These are phyloP conservation scores for Centella asiatica DNA, from an alignment of 129 eudicot genomes.

Conservation along the genomic window DNA sequence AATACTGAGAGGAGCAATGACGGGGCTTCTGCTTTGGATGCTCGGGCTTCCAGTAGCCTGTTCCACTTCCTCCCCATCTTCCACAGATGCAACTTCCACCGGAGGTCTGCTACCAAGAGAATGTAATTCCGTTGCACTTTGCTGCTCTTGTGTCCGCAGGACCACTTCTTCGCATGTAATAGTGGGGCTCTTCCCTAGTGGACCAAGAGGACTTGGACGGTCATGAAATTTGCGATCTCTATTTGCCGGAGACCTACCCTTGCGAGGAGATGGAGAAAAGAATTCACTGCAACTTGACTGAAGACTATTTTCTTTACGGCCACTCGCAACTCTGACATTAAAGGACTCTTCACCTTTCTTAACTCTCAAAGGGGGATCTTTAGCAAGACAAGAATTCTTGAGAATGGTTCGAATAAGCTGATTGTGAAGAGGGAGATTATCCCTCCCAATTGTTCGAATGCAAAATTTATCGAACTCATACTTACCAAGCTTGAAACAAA, in stretches of 20 bases:
- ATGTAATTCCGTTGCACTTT: constrained; percentile 76
- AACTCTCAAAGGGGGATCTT: constrained; percentile 52
- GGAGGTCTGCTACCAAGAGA: constrained; percentile 90
- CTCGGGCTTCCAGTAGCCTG: constrained; percentile 54
- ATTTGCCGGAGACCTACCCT: constrained; percentile 46
- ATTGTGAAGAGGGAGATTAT: constrained; percentile 68
- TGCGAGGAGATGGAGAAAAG: constrained; percentile 70
- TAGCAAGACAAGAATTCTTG: constrained; percentile 45
- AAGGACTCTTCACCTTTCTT: constrained; percentile 30
- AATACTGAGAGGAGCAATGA: constrained; percentile 80
- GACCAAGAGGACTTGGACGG: constrained; percentile 80
- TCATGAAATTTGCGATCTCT: constrained; percentile 59
- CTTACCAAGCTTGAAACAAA: constrained; percentile 46
- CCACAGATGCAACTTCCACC: constrained; percentile 58
- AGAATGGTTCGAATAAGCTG: constrained; percentile 47
- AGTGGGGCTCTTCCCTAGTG: constrained; percentile 49
- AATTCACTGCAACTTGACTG: constrained; percentile 58
- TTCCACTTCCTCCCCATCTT: constrained; percentile 95
- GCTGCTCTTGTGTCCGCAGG: constrained; percentile 53
- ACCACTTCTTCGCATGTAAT: constrained; percentile 25
- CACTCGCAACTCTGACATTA: constrained; percentile 30
- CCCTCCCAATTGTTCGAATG: constrained; percentile 62
- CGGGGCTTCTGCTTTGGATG: constrained; percentile 62
- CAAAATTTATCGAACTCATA: constrained; percentile 50
- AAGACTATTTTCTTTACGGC: constrained; percentile 33